Conservation (phyloP, 2,329 filamentous ascomycete genomes). For the Didymella lethalis region DNA sequence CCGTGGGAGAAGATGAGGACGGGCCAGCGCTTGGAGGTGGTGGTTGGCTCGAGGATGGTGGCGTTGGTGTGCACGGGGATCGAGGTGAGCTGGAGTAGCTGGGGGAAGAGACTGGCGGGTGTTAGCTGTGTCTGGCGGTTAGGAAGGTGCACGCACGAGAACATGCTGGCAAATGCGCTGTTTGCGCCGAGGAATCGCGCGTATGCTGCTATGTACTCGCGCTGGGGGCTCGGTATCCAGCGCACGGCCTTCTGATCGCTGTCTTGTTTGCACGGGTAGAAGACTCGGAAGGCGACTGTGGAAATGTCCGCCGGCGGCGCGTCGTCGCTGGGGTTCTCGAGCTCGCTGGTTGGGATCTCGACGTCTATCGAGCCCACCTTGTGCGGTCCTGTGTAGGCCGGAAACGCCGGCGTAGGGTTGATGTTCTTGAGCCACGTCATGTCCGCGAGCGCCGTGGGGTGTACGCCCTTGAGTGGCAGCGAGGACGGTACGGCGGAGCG, state of each 20-base stretch:
- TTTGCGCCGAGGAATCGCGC: slow-evolving; percentile 76
- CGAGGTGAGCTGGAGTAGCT: slow-evolving; percentile 75
- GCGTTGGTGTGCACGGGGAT: slow-evolving; percentile 79
- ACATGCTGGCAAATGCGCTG: slow-evolving; percentile 54
- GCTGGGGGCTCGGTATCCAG: slow-evolving; percentile 81
- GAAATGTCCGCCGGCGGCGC: slow-evolving; percentile 63
- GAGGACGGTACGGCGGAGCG: slow-evolving; percentile 27
- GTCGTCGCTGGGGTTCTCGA: slow-evolving; percentile 59
- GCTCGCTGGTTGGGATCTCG: slow-evolving; percentile 72
- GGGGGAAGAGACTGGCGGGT: slow-evolving; percentile 67
- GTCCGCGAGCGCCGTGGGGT: slow-evolving; percentile 10
- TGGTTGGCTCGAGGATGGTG: slow-evolving; percentile 61
- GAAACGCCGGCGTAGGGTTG: slow-evolving; percentile 75
- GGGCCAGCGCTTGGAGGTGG: slow-evolving; percentile 70
- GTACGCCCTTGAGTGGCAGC: slow-evolving; percentile 17
- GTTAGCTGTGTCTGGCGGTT: background rate
- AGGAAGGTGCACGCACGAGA: slow-evolving; percentile 44
- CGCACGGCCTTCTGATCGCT: slow-evolving; percentile 65
- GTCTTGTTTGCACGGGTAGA: slow-evolving; percentile 67
- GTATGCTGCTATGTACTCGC: slow-evolving; percentile 77
- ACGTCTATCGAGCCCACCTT: slow-evolving; percentile 81
- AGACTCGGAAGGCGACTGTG: slow-evolving; percentile 82
- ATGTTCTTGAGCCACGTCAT: slow-evolving; percentile 58
- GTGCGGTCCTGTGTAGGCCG: slow-evolving; percentile 78
- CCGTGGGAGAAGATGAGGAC: slow-evolving; percentile 88